A percentile compares a stretch with the other conserved stretches of the same genome.
Conservation (phyloP, 306 rosid species). For the Sophora flavescens region DNA sequence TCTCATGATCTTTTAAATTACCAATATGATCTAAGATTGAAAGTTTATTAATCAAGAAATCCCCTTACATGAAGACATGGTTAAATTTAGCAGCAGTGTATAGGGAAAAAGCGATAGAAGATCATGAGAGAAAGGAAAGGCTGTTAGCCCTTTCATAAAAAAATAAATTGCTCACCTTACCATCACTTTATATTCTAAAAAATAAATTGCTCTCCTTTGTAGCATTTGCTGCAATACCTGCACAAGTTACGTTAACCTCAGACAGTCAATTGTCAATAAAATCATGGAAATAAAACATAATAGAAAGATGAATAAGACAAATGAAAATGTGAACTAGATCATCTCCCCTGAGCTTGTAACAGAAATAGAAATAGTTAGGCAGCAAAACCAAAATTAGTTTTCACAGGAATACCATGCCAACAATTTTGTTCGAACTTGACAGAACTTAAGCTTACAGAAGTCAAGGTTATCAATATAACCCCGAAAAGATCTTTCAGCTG, state of each 20-base stretch:
- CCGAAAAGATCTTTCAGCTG: slow-evolving; percentile 34
- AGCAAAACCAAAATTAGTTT: slow-evolving; percentile 40
- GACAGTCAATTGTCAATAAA: slow-evolving; percentile 46
- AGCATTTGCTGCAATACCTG: slow-evolving; percentile 73
- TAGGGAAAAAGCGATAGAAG: not conserved
- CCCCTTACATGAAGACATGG: not conserved
- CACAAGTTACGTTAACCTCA: slow-evolving; percentile 64
- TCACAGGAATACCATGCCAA: slow-evolving; percentile 42
- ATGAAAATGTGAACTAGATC: slow-evolving; percentile 41
- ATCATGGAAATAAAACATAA: slow-evolving; percentile 40
- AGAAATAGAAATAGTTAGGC: slow-evolving; percentile 38
- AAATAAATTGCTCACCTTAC: no score
- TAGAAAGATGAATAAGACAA: slow-evolving; percentile 29
- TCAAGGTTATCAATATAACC: slow-evolving; percentile 40
- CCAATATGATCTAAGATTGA: no score
- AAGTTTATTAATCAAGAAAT: slow-evolving; percentile 8
- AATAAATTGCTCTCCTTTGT: no score
- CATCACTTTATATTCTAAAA: no score
- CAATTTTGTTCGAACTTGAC: slow-evolving; percentile 35
- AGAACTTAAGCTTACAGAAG: slow-evolving; percentile 45
- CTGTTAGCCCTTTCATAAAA: no score
- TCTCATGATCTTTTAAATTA: slow-evolving; percentile 12
- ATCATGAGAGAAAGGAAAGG: slow-evolving; percentile 1
- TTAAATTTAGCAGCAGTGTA: not conserved
- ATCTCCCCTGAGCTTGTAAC: slow-evolving; percentile 62